Base-by-base conservation (phyloP, 495 filamentous ascomycete species). In the Cenococcum geophilum region DNA sequence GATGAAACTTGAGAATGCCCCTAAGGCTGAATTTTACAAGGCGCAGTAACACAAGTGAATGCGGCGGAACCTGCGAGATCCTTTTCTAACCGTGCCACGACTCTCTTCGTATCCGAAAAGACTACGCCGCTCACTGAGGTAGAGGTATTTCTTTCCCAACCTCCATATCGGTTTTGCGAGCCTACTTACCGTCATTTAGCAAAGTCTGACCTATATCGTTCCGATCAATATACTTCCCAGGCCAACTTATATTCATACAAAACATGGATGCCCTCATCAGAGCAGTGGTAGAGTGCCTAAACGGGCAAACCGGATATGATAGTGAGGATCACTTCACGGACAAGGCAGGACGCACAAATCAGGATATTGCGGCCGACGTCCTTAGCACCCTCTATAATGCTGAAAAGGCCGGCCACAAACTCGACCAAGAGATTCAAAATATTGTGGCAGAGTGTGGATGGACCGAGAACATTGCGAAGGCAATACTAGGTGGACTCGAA, bases 381-480 rank as follows among this genome's bases (percentile, higher is more conserved):
- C 22, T 53, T 21, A 23, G 12, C n/a, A 23, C 27, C 21, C 49
- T 53, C 27, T 53, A 53, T 34, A 1, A 16, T 42, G 55, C 64
- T 49, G 55, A 62, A 37, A 60, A 67, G 32, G 35, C 22, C n/a
- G 60, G 52, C 11, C 22, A 53, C 8, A 21, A 20, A 9, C 60
- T 67, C 36, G 12, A 43, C 1, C 18, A 50, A n/a, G 25, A n/a
- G 1, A 37, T 67, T 12, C 25, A 63, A 11, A 25, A 57, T 32
- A 60, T 60, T 45, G 60, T 67, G 1, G 53, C 45, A n/a, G 36
- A 5, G 8, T 34, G 59, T 20, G 71, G 74, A 11, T 81, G 78
- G 78, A 72, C 68, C 6, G 72, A 78, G 27, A 54, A 63, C 8
- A 60, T 80, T 12, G 77, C 70, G 21, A 48, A 67, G 37, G 69